Percentiles rank a stretch among this genome's conserved stretches.
These are phyloP conservation scores for Aureobasidium mangrovei DNA, from an alignment of 2,329 filamentous ascomycete species.

Conservation along the genomic window DNA sequence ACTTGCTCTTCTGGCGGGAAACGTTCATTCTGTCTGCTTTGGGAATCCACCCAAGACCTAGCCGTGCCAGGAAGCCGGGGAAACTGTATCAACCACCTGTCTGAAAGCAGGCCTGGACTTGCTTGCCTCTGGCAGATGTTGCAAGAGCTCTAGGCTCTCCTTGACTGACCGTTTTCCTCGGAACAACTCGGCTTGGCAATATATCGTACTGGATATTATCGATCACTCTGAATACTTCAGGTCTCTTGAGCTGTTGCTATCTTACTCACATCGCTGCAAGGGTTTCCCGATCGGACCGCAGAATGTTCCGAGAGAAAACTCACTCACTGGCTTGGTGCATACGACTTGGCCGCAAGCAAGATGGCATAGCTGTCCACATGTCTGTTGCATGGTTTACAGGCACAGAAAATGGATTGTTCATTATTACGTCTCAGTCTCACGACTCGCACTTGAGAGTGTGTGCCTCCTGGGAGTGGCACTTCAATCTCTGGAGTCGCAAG, in stretches of 20 bases:
- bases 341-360: no score
- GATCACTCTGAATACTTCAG: neutral
- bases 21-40: neutral
- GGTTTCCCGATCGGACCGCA: no score
- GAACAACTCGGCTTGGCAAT: neutral
- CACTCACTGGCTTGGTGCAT: no score
- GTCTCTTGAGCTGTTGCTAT: no score
- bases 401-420: no score
- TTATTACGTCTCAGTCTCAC: no score
- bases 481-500: neutral
- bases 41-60: neutral
- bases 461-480: no score
- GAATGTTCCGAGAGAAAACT: no score
- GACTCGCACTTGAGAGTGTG: neutral
- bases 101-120: no score
- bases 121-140: neutral
- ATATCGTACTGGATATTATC: neutral
- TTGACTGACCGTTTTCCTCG: neutral
- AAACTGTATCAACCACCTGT: neutral
- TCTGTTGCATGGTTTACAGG: no score
- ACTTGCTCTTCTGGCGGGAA: neutral
- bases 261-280: no score
- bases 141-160: neutral
- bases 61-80: neutral
- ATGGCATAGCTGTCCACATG: no score